Evolutionary conservation across 225 moss, liverwort and hornwort genomes (phyloP).

Genomic region (Straminergon stramineum): DNA sequence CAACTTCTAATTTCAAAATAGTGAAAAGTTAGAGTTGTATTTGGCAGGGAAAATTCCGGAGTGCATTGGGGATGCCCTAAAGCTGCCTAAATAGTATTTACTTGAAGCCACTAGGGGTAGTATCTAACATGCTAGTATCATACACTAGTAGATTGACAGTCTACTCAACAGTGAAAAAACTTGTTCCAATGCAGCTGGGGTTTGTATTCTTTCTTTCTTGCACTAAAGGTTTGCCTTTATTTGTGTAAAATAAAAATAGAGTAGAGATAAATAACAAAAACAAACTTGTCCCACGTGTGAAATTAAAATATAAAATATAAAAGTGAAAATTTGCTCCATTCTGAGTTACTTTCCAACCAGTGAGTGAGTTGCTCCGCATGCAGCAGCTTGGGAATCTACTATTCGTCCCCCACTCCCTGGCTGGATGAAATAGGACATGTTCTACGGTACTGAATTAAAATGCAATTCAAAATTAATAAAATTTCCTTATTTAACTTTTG

Average conservation of each 20-base stretch:
- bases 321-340: not conserved
- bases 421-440: not conserved
- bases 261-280: no score
- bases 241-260: no score
- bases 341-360: no score
- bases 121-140: not conserved
- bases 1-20: not conserved
- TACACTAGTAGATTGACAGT: not conserved
- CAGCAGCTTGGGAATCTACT: not conserved
- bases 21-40: not conserved
- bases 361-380: not conserved
- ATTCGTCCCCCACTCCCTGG: not conserved
- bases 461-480: not conserved
- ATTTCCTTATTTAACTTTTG: not conserved
- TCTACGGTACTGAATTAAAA: rapidly evolving
- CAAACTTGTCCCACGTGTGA: not conserved
- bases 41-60: rapidly evolving
- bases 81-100: no score
- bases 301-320: not conserved
- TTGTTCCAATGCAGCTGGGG: not conserved
- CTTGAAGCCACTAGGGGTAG: no score
- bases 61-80: not conserved
- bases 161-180: not conserved
- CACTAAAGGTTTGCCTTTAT: no score
- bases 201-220: no score